These are phyloP conservation scores for Millerozyma miso DNA, from an alignment of 805 yeast genomes.

Conservation along the genomic window DNA sequence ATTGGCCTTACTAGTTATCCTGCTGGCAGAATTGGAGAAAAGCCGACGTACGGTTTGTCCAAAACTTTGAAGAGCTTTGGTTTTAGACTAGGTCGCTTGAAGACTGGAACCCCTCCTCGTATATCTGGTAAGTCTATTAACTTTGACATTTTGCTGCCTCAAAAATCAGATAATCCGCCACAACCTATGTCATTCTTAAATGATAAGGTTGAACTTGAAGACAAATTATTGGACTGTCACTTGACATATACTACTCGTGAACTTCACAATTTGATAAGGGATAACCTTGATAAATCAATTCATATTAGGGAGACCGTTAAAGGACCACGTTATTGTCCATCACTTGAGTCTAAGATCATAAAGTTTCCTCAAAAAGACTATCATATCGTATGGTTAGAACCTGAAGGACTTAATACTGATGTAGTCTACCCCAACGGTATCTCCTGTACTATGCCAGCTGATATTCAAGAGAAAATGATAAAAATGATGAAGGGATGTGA, in stretches of 20 bases:
- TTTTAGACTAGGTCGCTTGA: slow-evolving; percentile 80
- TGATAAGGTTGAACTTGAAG: slow-evolving; percentile 54
- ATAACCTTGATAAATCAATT: slow-evolving; percentile 74
- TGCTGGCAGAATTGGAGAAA: slow-evolving; percentile 92
- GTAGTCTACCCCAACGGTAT: slow-evolving; percentile 96
- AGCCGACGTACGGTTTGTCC: slow-evolving; percentile 85
- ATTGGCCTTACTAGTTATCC: slow-evolving; percentile 78
- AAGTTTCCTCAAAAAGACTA: slow-evolving; percentile 71
- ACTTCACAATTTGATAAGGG: slow-evolving; percentile 64
- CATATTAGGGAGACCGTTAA: slow-evolving; percentile 92
- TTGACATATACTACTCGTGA: slow-evolving; percentile 74
- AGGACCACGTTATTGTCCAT: slow-evolving; percentile 97
- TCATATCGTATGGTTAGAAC: slow-evolving; percentile 93
- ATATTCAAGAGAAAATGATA: slow-evolving; percentile 74
- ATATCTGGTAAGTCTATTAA: slow-evolving; percentile 68
- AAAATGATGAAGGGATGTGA: slow-evolving; percentile 83
- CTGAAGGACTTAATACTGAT: slow-evolving; percentile 86
- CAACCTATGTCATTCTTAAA: slow-evolving; percentile 87
- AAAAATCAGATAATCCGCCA: slow-evolving; percentile 80
- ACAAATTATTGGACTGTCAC: slow-evolving; percentile 63
- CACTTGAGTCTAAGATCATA: slow-evolving; percentile 83
- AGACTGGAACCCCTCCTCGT: slow-evolving; percentile 97
- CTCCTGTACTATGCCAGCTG: slow-evolving; percentile 94
- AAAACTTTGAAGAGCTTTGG: slow-evolving; percentile 73
- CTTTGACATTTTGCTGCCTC: slow-evolving; percentile 57